Evolutionary conservation across 129 eudicot species (phyloP), one percentile per base, ranked within the genome.

Genomic region (Flaveria bidentis): DNA sequence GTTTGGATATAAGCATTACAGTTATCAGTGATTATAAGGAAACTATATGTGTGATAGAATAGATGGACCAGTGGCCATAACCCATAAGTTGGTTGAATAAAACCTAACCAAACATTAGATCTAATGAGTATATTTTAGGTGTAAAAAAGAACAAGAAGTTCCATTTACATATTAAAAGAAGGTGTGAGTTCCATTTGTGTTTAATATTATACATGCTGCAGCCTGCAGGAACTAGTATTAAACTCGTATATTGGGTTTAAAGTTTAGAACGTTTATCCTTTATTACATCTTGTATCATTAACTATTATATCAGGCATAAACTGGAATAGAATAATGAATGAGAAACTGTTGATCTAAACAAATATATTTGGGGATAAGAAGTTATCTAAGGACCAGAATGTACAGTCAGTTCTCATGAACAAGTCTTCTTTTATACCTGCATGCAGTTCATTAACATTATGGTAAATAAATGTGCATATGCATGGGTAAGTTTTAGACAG

Each of bases 121-220:
- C 36, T 58, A 22, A 58, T 10, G 50, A 45, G 50, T 1, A 45
- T 1, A 45, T 9, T 45, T 11, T 9, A 45, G 50, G 50, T 45
- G 50, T 45, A 45, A 45, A 45, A 45, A 45, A 9, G 9, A 45
- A 45, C 50, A 45, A 45, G 5, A 45, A 2, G 9, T 45, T 50
- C 55, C 55, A 14, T 50, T 50, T 50, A 50, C 55, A 0, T 50
- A 9, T 50, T 50, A 50, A 14, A 49, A 2, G 6, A 13, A 50
- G 55, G 55, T 50, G 13, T 4, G 26, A 66, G 71, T 39, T 15
- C 26, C 71, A 41, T 53, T 53, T n/a, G 71, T 66, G 25, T 66
- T 66, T 17, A 9, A 66, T 66, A 41, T 66, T 66, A 50, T 66
- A 66, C 49, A 66, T 36, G 71, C 26, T 46, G 41, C 17, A 26